phyloP scores from a whole-genome alignment of 129 eudicot species.

The Chrysanthemum lavandulifolium region DNA sequence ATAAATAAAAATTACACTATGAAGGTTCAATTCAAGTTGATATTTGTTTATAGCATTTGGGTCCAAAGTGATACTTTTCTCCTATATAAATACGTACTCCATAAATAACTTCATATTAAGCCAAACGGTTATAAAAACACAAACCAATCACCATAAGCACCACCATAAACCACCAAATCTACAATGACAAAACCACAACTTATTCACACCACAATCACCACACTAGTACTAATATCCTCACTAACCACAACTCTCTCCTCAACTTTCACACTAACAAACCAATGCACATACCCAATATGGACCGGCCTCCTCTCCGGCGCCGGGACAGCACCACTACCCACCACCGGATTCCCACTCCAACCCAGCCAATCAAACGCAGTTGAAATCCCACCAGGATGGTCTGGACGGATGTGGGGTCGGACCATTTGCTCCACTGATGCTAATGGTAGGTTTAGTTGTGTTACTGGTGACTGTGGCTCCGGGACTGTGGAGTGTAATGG shows the following conservation, averaged over 20 bases:
- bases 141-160: not conserved
- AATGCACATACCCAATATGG: conserved; percentile 33
- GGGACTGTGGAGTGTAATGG: conserved; percentile 37
- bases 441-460: conserved; percentile 29
- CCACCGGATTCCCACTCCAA: conserved; percentile 38
- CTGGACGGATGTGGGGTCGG: conserved; percentile 49
- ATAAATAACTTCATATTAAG: no score
- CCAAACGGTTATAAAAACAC: not conserved
- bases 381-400: conserved; percentile 32
- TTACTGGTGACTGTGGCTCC: conserved; percentile 43
- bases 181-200: conserved; percentile 23
- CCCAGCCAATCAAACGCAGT: conserved; percentile 26
- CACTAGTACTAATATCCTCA: conserved; percentile 3
- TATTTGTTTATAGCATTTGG: not conserved
- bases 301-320: conserved; percentile 41
- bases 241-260: conserved; percentile 13
- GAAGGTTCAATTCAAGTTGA: no score
- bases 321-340: conserved; percentile 34
- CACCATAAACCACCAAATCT: not conserved
- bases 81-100: conserved; percentile 10
- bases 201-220: not conserved
- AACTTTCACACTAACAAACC: conserved; percentile 38
- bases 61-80: not conserved
- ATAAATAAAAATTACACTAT: no score
- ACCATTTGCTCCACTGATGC: conserved; percentile 38